Conservation (phyloP, 345 rosid species). For the Cochlearia excelsa region DNA sequence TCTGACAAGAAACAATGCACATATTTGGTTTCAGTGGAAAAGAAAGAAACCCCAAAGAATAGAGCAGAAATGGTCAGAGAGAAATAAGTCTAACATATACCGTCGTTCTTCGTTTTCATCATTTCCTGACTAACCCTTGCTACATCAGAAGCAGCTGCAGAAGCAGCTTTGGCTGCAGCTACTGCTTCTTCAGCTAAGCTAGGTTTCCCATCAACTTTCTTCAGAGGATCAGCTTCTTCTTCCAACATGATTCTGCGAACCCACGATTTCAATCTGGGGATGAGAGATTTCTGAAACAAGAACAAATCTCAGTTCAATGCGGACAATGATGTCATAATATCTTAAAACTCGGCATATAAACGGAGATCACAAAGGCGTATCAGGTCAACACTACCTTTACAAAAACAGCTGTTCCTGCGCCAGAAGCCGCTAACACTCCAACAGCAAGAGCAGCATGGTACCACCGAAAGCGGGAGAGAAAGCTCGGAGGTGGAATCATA, state of each 20-base stretch:
- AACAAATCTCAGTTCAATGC: constrained; percentile 17
- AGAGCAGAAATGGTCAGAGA: constrained; percentile 4
- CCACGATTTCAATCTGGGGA: constrained; percentile 87
- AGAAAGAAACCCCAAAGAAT: neutral
- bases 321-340: constrained; percentile 3
- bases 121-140: constrained; percentile 88
- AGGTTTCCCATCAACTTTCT: constrained; percentile 52
- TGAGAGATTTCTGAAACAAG: constrained; percentile 61
- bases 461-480: constrained; percentile 60
- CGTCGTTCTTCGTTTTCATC: constrained; percentile 64
- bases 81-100: constrained; percentile 33
- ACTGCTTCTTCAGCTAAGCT: constrained; percentile 88
- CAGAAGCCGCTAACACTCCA: constrained; percentile 76
- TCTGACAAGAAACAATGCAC: constrained; percentile 47
- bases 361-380: constrained; percentile 8
- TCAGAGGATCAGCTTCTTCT: constrained; percentile 58
- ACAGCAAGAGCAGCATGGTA: constrained; percentile 76
- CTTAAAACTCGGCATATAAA: neutral
- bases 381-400: constrained; percentile 51
- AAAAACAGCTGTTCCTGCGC: constrained; percentile 80
- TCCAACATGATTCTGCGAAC: constrained; percentile 70
- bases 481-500: constrained; percentile 38
- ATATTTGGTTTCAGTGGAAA: constrained; percentile 11
- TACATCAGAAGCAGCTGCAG: constrained; percentile 85
- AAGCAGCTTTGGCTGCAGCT: constrained; percentile 89